phyloP scores from a whole-genome alignment of 1,284 basidiomycete genomes.

The Butyriboletus appendiculatus region DNA sequence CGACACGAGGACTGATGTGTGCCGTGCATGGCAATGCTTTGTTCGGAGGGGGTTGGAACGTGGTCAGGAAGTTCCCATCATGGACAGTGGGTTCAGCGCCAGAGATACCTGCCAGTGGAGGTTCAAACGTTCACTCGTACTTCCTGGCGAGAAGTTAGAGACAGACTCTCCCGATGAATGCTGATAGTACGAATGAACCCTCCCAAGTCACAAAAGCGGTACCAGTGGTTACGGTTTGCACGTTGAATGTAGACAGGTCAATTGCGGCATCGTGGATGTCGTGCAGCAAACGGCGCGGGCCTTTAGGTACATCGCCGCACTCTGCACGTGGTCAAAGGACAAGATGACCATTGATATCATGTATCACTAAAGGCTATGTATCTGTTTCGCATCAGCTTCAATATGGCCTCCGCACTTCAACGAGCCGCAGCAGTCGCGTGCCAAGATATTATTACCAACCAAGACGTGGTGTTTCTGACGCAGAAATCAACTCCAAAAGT shows the following conservation, averaged over 20 bases:
- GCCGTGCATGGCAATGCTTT: slow-evolving; percentile 2
- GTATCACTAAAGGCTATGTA: neutral
- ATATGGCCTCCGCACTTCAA: neutral
- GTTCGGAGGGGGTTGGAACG: slow-evolving; percentile 8
- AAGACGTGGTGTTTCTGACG: neutral
- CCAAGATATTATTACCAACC: neutral
- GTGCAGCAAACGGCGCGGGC: neutral
- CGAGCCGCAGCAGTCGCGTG: neutral
- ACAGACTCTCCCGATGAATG: neutral
- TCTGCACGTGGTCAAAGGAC: neutral
- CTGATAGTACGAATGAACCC: neutral
- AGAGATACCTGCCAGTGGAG: neutral
- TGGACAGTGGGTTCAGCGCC: neutral
- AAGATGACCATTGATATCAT: neutral
- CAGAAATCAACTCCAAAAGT: neutral
- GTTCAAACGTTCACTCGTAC: neutral
- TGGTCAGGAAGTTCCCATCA: slow-evolving; percentile 19
- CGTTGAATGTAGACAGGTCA: slow-evolving; percentile 1
- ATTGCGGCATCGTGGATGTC: slow-evolving; percentile 11
- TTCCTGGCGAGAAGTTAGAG: neutral
- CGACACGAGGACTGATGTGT: slow-evolving; percentile 23
- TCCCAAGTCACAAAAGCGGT: neutral
- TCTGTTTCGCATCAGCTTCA: too few species aligned
- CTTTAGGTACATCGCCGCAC: neutral
- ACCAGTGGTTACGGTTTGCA: slow-evolving; percentile 2